Evolutionary conservation across 495 filamentous ascomycete species (phyloP).

Genomic region (Immersiella caudata): DNA sequence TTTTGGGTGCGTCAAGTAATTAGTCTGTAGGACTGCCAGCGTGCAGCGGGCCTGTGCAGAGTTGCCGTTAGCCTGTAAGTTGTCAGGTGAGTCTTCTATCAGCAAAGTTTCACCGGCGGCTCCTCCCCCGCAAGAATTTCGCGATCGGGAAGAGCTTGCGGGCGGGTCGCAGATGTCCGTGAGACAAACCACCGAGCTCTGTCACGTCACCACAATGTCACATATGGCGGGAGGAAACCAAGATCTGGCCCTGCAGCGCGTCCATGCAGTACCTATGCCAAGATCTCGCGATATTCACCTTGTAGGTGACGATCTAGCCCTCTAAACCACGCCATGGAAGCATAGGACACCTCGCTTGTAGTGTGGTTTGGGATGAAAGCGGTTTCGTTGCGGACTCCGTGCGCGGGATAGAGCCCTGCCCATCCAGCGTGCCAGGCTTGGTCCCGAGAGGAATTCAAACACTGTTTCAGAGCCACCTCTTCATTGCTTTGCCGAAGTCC

Average conservation of each 20-base stretch:
- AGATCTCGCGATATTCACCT: conserved; percentile 5
- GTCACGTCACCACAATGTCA: conserved; percentile 9
- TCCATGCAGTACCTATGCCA: not conserved
- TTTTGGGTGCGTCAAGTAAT: not conserved
- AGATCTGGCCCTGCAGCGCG: not conserved
- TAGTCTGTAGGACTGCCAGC: not conserved
- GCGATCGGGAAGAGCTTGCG: conserved; percentile 1
- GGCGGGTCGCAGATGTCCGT: not conserved
- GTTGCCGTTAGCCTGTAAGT: not conserved
- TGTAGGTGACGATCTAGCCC: not conserved
- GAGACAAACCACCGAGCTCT: not conserved
- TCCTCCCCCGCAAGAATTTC: conserved; percentile 3
- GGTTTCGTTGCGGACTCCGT: not conserved
- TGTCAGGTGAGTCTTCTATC: not conserved
- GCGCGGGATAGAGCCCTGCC: not conserved
- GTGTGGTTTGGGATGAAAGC: not conserved
- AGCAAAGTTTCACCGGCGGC: not conserved
- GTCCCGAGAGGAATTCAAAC: too few species aligned
- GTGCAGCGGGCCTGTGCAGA: not conserved
- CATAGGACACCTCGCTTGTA: not conserved
- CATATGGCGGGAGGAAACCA: not conserved
- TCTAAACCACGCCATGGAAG: not conserved
- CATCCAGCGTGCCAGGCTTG: too few species aligned
- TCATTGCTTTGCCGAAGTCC: not conserved
- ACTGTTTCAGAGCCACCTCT: not conserved